Evolutionary conservation across 2,329 filamentous ascomycete species (phyloP).

Genomic region (Eutypella sp.): DNA sequence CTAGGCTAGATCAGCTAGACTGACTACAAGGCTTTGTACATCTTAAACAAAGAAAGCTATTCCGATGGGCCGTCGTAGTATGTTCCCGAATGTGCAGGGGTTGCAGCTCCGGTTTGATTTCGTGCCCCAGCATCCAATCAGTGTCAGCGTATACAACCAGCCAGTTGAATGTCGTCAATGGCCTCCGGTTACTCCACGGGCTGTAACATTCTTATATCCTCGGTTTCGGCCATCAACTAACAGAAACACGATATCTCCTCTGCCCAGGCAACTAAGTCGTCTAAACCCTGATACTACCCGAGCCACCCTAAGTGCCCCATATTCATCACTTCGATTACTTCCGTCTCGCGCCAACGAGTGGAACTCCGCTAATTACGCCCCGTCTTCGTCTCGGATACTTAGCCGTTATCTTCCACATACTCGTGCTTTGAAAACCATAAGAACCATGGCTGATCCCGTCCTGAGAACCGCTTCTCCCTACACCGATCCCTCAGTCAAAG

Average conservation of each 20-base stretch:
- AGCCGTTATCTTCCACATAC: conserved; percentile 11
- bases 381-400: conserved; percentile 11
- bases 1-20: neutral
- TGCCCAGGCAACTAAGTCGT: neutral
- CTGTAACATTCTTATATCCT: conserved; percentile 30
- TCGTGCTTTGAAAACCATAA: conserved; percentile 22
- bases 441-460: conserved; percentile 34
- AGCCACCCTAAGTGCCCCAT: conserved; percentile 18
- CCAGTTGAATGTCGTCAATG: conserved; percentile 28
- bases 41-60: neutral
- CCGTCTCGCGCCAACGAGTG: conserved; percentile 24
- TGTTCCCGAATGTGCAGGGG: conserved; percentile 28
- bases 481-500: conserved; percentile 38
- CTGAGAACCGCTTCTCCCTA: conserved; percentile 40
- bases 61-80: conserved; percentile 1
- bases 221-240: conserved; percentile 27
- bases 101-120: conserved; percentile 31
- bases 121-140: conserved; percentile 28
- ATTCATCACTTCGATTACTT: conserved; percentile 22
- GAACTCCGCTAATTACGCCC: conserved; percentile 20
- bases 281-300: neutral
- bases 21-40: neutral
- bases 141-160: conserved; percentile 15
- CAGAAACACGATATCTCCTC: conserved; percentile 9
- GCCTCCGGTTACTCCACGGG: conserved; percentile 24